These are phyloP conservation scores for Chlamydomonas reinhardtii DNA, from an alignment of 163 green algal genomes.

Conservation along the genomic window DNA sequence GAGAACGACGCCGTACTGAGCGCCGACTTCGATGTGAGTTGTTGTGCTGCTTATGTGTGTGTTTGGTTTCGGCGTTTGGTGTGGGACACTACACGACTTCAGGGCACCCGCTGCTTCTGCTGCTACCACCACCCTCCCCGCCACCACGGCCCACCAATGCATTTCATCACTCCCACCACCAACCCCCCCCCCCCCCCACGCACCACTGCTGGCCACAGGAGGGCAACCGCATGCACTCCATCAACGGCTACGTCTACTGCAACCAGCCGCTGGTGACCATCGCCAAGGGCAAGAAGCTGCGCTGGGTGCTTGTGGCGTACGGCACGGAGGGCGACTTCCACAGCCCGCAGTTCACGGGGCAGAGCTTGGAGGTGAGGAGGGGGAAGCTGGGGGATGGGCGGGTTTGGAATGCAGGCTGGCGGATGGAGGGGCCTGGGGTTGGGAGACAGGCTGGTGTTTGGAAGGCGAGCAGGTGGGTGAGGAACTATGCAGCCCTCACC, in stretches of 20 bases:
- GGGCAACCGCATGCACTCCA: constrained; percentile 71
- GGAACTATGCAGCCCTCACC: too few relatives aligned
- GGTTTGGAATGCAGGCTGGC: too few relatives aligned
- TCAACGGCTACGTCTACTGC: constrained; percentile 87
- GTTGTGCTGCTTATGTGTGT: not conserved
- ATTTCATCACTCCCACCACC: not conserved
- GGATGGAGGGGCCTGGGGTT: not conserved
- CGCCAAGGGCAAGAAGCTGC: constrained; percentile 38
- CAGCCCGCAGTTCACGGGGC: constrained; percentile 55
- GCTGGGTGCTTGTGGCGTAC: constrained; percentile 69
- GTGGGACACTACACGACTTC: too few relatives aligned
- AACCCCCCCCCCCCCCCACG: not conserved
- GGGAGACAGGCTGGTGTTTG: too few relatives aligned
- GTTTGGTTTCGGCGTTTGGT: too few relatives aligned
- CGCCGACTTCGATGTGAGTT: not conserved
- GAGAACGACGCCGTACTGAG: not conserved
- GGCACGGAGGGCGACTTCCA: constrained; percentile 79
- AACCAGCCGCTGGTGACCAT: constrained; percentile 64
- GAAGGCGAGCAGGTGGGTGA: too few relatives aligned
- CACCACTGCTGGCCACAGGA: constrained; percentile 45
- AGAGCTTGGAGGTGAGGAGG: constrained; percentile 10
- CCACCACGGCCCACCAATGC: too few relatives aligned
- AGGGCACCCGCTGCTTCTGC: too few relatives aligned
- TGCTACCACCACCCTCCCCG: too few relatives aligned
- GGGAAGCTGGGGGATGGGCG: too few relatives aligned